Percentiles rank a stretch among this genome's conserved stretches.
Conservation (phyloP, 129 eudicot genomes). For the Helianthus tuberosus region DNA sequence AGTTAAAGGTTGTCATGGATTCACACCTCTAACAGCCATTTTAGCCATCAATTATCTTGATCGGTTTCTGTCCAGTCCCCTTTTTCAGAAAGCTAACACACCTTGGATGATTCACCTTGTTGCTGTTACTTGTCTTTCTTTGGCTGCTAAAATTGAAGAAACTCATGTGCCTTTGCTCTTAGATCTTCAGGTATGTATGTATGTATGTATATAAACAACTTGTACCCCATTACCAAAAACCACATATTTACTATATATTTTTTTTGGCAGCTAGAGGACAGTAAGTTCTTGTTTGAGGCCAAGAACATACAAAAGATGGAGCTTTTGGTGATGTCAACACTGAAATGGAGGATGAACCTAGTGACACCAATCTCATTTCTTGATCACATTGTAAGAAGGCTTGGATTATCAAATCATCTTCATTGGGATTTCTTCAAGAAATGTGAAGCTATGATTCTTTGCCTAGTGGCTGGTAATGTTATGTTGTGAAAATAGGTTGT, state of each 20-base stretch:
- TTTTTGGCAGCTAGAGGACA: constrained; percentile 49
- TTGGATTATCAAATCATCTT: constrained; percentile 55
- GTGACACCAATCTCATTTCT: constrained; percentile 90
- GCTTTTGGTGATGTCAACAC: constrained; percentile 74
- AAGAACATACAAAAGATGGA: constrained; percentile 82
- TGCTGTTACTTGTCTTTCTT: constrained; percentile 82
- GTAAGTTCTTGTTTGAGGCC: constrained; percentile 67
- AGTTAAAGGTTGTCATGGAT: constrained; percentile 60
- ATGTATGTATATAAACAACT: neutral
- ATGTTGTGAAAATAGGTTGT: too few relatives aligned
- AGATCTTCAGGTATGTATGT: constrained; percentile 76
- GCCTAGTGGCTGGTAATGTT: constrained; percentile 56
- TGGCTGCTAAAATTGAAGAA: constrained; percentile 96
- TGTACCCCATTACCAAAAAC: neutral
- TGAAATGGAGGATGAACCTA: constrained; percentile 92
- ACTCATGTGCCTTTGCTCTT: constrained; percentile 76
- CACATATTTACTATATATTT: constrained; percentile 6
- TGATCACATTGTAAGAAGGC: constrained; percentile 88
- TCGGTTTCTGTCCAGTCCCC: constrained; percentile 55
- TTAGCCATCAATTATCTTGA: constrained; percentile 79
- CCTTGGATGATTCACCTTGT: constrained; percentile 82
- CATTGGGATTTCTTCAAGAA: constrained; percentile 71
- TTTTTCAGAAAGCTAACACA: constrained; percentile 49
- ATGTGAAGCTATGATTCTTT: constrained; percentile 64
- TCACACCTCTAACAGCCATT: constrained; percentile 71